These are phyloP conservation scores for Bryum argenteum DNA, from an alignment of 225 moss, liverwort and hornwort species.

Conservation along the genomic window DNA sequence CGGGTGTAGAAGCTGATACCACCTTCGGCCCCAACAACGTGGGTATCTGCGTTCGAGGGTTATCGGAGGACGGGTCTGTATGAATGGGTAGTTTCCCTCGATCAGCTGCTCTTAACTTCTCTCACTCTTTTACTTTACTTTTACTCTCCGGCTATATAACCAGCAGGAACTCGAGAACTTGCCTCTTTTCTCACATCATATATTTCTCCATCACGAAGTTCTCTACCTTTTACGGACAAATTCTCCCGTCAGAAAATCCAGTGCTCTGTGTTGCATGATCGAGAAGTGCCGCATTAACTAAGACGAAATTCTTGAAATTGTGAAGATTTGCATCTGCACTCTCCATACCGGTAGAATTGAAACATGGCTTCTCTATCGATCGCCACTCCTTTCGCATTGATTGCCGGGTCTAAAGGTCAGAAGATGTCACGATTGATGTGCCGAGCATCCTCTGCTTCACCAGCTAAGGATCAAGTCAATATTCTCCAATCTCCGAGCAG, in stretches of 20 bases:
- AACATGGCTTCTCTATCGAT: conserved; percentile 39
- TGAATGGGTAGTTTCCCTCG: no score
- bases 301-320: not conserved
- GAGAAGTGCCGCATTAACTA: not conserved
- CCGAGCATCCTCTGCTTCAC: conserved; percentile 18
- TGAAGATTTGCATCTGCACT: not conserved
- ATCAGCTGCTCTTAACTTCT: no score
- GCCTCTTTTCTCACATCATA: no score
- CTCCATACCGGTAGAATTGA: not conserved
- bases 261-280: not conserved
- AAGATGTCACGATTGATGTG: conserved; percentile 30
- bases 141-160: no score
- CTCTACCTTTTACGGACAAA: no score
- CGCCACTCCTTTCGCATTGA: conserved; percentile 7
- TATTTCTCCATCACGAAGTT: no score
- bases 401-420: conserved; percentile 3
- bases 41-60: no score
- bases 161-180: no score
- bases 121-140: no score
- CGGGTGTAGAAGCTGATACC: no score
- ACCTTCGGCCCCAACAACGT: no score
- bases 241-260: not conserved
- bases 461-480: conserved; percentile 9
- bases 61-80: no score
- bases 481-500: conserved; percentile 41